Evolutionary conservation across 2,329 filamentous ascomycete genomes (phyloP).

Genomic region (Pseudopyrenochaeta lycopersici): DNA sequence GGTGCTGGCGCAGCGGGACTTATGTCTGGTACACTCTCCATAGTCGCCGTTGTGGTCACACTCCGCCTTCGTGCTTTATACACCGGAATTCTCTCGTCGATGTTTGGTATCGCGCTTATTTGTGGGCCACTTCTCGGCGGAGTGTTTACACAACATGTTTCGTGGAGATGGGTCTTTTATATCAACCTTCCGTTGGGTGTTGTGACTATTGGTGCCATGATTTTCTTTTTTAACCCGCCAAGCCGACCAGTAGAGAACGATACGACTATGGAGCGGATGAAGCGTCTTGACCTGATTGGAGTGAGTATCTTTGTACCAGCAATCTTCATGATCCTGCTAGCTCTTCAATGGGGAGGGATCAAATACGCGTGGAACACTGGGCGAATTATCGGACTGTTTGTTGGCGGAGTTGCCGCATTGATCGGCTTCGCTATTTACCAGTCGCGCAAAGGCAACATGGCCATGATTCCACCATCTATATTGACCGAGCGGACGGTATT

Average conservation of each 20-base stretch:
- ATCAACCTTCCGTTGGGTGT: constrained; percentile 58
- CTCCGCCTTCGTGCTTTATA: constrained; percentile 55
- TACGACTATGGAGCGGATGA: constrained; percentile 26
- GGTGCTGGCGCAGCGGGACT: constrained; percentile 58
- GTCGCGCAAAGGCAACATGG: constrained; percentile 38
- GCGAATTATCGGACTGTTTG: constrained; percentile 58
- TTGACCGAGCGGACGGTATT: constrained; percentile 45
- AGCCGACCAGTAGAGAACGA: constrained; percentile 21
- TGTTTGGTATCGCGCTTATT: constrained; percentile 50
- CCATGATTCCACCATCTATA: constrained; percentile 51
- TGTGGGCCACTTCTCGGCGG: constrained; percentile 48
- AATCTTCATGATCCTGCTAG: constrained; percentile 55
- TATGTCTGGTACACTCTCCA: constrained; percentile 49
- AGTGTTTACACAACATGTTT: constrained; percentile 52
- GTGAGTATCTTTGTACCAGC: constrained; percentile 52
- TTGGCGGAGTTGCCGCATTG: constrained; percentile 54
- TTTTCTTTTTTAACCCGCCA: constrained; percentile 24
- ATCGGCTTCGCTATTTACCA: constrained; percentile 45
- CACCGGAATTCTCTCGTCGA: constrained; percentile 53
- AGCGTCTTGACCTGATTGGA: constrained; percentile 57
- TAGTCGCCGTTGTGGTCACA: constrained; percentile 51
- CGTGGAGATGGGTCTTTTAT: constrained; percentile 54
- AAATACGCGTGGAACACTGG: constrained; percentile 56
- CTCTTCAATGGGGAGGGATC: constrained; percentile 57
- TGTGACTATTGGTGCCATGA: constrained; percentile 16